Evolutionary conservation across 768 basidiomycete genomes (phyloP), one percentile per base, ranked within the genome.

Genomic region (Pisolithus orientalis): DNA sequence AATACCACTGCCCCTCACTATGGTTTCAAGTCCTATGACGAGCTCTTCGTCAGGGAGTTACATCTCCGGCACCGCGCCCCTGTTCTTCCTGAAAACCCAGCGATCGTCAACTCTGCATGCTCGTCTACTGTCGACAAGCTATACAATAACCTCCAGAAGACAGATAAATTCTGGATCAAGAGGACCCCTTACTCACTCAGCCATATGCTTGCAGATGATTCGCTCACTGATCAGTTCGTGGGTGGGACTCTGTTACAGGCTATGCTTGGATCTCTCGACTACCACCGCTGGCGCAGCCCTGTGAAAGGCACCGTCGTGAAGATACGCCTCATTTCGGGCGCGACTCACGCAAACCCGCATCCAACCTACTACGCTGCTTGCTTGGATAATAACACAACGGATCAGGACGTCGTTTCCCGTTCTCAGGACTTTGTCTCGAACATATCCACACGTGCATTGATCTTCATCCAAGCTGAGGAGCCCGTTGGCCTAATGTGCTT

Each of bases 201-300:
- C 7, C 73, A 83, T 58, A 80, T 84, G 67, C 75, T 85, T 27
- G 62, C 72, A 46, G 60, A 51, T 69, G 1, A 62, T 71, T 17
- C 79, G 2, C 76, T 84, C 39, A 31, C 60, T 6, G 73, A 83
- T 82, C 56, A 21, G 21, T 21, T 21, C 21, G 68, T 73, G 5
- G 80, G 77, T 9, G 83, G 76, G 11, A 75, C 75, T 1, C 62
- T 80, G 31, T 76, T 75, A 62, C 83, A 85, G 58, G 81, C 76
- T 0, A 82, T 83, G 65, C 74, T 86, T 54, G 71, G 70, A 49
- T 72, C 79, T 3, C 58, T 73, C 24, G 72, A 74, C 29, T 85
- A 83, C 58, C 84, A 85, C 58, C 78, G 82, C 56, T 84, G 82
- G 83, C 79, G 80, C 62, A 66, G 72, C 47, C 84, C 84, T 50